Percentiles rank a stretch among this genome's conserved stretches.
Conservation (phyloP, 2,329 filamentous ascomycete species). For the Delphinella strobiligena region DNA sequence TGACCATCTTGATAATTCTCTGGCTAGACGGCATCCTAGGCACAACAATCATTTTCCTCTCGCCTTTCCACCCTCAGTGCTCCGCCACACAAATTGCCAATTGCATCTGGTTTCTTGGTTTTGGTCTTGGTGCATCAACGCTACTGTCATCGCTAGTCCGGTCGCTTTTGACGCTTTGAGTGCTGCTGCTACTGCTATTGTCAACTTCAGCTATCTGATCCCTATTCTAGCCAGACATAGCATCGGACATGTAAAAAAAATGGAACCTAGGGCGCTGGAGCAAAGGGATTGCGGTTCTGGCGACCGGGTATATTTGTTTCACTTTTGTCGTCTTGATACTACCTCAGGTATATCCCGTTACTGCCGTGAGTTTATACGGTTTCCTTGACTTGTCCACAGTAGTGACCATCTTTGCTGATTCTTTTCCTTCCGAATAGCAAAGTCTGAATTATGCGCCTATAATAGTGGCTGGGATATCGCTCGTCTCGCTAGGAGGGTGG, state of each 20-base stretch:
- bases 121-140: too few relatives aligned
- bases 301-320: slow-evolving; percentile 24
- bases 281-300: slow-evolving; percentile 17
- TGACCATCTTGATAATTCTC: slow-evolving; percentile 23
- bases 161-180: slow-evolving; percentile 28
- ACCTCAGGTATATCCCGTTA: slow-evolving; percentile 28
- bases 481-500: slow-evolving; percentile 26
- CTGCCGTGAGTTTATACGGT: slow-evolving; percentile 11
- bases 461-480: slow-evolving; percentile 25
- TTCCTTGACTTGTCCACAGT: neutral
- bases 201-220: slow-evolving; percentile 28
- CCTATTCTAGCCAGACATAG: slow-evolving; percentile 28
- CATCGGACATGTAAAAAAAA: slow-evolving; percentile 21
- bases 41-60: slow-evolving; percentile 24
- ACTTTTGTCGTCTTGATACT: slow-evolving; percentile 25
- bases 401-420: neutral
- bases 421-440: too few relatives aligned
- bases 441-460: slow-evolving; percentile 30
- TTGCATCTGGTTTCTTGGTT: too few relatives aligned
- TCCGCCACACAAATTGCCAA: too few relatives aligned
- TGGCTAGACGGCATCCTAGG: slow-evolving; percentile 29
- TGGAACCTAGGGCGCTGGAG: slow-evolving; percentile 24
- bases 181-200: slow-evolving; percentile 26
- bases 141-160: slow-evolving; percentile 24
- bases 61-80: slow-evolving; percentile 30